Conservation (phyloP, 1,139 yeast genomes). For the Candida smagusa region DNA sequence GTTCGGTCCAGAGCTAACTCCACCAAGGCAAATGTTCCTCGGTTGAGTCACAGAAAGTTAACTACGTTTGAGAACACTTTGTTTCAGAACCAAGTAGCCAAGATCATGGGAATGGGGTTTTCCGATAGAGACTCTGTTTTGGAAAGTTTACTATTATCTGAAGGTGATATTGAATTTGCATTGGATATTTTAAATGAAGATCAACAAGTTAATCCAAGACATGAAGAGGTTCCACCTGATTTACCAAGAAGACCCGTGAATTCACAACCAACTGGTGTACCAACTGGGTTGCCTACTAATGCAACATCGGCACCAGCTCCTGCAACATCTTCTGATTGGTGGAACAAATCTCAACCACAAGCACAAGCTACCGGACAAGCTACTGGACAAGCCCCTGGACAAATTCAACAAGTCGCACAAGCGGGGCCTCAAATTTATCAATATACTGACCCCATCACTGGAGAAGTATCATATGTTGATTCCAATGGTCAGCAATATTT, state of each 20-base stretch:
- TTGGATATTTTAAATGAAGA: slow-evolving; percentile 46
- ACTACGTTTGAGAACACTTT: slow-evolving; percentile 43
- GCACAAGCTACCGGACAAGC: slow-evolving; percentile 6
- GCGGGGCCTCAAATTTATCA: slow-evolving; percentile 48
- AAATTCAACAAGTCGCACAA: slow-evolving; percentile 1
- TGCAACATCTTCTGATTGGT: slow-evolving; percentile 10
- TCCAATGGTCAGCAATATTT: slow-evolving; percentile 57
- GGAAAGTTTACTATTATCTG: slow-evolving; percentile 48
- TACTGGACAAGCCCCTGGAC: neutral
- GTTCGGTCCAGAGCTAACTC: slow-evolving; percentile 9
- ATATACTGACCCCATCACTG: slow-evolving; percentile 61
- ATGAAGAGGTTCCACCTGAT: slow-evolving; percentile 30
- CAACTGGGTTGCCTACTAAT: slow-evolving; percentile 8
- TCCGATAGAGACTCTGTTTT: slow-evolving; percentile 43
- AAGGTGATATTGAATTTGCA: slow-evolving; percentile 50
- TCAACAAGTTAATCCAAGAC: slow-evolving; percentile 31
- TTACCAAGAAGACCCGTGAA: slow-evolving; percentile 44
- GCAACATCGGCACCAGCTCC: neutral
- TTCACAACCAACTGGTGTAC: slow-evolving; percentile 2
- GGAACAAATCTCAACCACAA: neutral
- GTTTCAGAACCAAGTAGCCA: slow-evolving; percentile 36
- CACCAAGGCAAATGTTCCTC: slow-evolving; percentile 20
- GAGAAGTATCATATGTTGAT: slow-evolving; percentile 58
- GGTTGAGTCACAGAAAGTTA: slow-evolving; percentile 40
- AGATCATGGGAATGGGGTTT: slow-evolving; percentile 45